Base-by-base conservation (phyloP, 2,329 filamentous ascomycete species). In the Rasamsonia emersonii region DNA sequence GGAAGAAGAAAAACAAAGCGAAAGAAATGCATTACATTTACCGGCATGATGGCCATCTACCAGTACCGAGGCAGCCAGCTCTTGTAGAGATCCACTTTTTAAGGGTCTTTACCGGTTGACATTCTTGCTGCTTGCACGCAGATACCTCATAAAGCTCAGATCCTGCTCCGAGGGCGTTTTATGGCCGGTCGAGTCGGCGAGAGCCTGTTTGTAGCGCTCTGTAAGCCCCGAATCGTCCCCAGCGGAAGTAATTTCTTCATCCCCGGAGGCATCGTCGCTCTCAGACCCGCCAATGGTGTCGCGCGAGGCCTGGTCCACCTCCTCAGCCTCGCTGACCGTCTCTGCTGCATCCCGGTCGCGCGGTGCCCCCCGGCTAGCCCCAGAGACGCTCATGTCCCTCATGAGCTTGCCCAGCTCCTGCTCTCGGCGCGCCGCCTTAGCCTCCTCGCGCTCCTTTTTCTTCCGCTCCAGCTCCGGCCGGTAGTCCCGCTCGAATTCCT, bases 321-420 rank as follows among this genome's bases (percentile, higher is more conserved):
- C 68, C 38, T 71, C 68, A 4, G 56, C 54, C 24, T 75, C 71
- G 27, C 61, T 65, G 27, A 65, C 53, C 17, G 62, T 65, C 40
- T 70, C 66, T 3, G 54, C 47, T 35, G 52, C 48, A 36, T 56
- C 41, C 36, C 41, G 48, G 37, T 40, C 46, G 44, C 41, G 45
- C 34, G 41, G 42, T 28, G 40, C 43, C 40, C 36, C 41, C 47
- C 35, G 44, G 24, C 33, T 59, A 39, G 53, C 42, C 14, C 61
- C 59, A 13, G 66, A 66, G 27, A 84, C 71, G 32, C 70, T 70
- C 84, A 98, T 93, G 46, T 91, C 89, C 54, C 82, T 81, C 86
- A 98, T 94, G 68, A 98, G 77, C 65, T 85, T 86, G 39, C 83
- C 84, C 17, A 98, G 64, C 56, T 98, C 88, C 50, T 80, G 75